Evolutionary conservation across 2,329 filamentous ascomycete species (phyloP).

Genomic region (Clonostachys rhizophaga): DNA sequence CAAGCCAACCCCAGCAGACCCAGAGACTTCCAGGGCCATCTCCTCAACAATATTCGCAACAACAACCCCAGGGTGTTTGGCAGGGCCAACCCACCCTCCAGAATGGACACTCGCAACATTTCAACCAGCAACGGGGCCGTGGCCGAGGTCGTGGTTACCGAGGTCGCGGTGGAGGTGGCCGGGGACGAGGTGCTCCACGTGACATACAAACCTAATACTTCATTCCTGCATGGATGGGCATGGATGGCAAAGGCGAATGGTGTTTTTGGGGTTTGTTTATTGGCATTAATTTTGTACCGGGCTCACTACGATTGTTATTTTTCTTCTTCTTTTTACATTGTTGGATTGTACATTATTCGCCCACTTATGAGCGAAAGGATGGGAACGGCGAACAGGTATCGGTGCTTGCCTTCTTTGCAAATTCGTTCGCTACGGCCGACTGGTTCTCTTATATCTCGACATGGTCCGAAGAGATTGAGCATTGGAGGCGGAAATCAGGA

Average conservation of each 20-base stretch:
- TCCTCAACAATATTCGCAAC: slow-evolving; percentile 16
- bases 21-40: neutral
- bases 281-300: slow-evolving; percentile 15
- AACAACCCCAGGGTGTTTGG: slow-evolving; percentile 29
- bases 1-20: slow-evolving; percentile 17
- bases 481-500: too few relatives aligned
- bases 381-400: slow-evolving; percentile 20
- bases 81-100: slow-evolving; percentile 31
- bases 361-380: slow-evolving; percentile 26
- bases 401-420: slow-evolving; percentile 15
- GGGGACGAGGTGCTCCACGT: slow-evolving; percentile 27
- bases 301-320: slow-evolving; percentile 5
- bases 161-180: slow-evolving; percentile 24
- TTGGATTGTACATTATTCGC: slow-evolving; percentile 39
- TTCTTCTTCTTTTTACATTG: slow-evolving; percentile 16
- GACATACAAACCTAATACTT: slow-evolving; percentile 25
- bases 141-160: slow-evolving; percentile 31
- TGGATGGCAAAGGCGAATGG: slow-evolving; percentile 13
- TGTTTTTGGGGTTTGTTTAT: slow-evolving; percentile 7
- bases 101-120: slow-evolving; percentile 22
- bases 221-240: slow-evolving; percentile 15
- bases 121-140: slow-evolving; percentile 25
- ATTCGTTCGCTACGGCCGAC: too few relatives aligned
- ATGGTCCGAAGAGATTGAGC: too few relatives aligned
- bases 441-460: too few relatives aligned